These are phyloP conservation scores for Rhodotorula sp. DNA, from an alignment of 1,284 basidiomycete species.

Conservation along the genomic window DNA sequence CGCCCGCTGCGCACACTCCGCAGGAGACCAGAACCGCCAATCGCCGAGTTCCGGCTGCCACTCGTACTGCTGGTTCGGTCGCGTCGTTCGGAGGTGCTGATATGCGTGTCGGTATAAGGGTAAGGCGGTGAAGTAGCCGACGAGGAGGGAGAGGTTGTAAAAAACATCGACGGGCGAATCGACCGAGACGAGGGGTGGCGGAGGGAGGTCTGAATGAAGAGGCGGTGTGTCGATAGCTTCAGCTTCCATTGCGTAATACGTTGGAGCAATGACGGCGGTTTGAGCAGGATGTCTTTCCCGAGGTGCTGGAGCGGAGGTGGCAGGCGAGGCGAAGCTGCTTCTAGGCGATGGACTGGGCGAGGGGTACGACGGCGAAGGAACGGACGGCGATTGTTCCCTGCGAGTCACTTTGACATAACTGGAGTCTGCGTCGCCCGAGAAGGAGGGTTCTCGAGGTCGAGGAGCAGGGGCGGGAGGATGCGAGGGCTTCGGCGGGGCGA, in stretches of 20 bases:
- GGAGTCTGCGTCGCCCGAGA: not conserved
- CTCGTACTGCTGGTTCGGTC: not conserved
- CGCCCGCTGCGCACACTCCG: not conserved
- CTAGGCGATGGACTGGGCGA: not conserved
- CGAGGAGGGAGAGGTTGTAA: constrained; percentile 19
- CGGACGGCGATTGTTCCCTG: not conserved
- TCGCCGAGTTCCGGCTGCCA: constrained; percentile 26
- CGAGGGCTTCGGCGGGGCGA: not conserved
- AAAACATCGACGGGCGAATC: constrained; percentile 18
- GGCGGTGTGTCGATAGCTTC: constrained; percentile 4
- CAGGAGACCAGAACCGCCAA: constrained; percentile 27
- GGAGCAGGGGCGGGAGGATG: not conserved
- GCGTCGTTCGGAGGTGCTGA: not conserved
- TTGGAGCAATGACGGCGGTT: not conserved
- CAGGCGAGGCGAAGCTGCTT: not conserved
- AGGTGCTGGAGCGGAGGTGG: not conserved
- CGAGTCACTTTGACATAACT: too few species aligned
- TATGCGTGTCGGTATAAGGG: constrained; percentile 23
- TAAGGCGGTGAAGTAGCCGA: constrained; percentile 26
- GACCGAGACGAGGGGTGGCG: constrained; percentile 2
- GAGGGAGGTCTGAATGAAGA: not conserved
- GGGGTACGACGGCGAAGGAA: not conserved
- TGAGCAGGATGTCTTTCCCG: not conserved
- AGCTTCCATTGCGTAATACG: constrained; percentile 6
- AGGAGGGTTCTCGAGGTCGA: too few species aligned